phyloP scores from a whole-genome alignment of 768 basidiomycete species.

The Calvatia gigantea region DNA sequence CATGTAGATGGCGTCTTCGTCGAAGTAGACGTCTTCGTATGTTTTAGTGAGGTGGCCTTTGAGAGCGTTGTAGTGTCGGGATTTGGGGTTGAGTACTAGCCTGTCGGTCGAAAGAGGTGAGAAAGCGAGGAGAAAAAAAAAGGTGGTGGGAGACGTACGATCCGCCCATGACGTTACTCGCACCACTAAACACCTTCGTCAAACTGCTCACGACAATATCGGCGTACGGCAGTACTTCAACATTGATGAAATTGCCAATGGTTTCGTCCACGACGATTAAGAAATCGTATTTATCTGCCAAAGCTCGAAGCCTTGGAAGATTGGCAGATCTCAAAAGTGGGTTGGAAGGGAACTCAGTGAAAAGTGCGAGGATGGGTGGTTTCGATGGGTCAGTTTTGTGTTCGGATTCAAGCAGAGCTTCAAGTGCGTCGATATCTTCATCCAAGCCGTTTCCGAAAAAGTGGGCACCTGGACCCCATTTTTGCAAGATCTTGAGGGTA shows the following conservation, averaged over 20 bases:
- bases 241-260: conserved; percentile 91
- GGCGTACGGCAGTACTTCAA: conserved; percentile 80
- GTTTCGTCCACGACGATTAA: conserved; percentile 91
- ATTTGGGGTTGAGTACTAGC: conserved; percentile 81
- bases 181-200: conserved; percentile 93
- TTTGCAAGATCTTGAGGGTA: conserved; percentile 88
- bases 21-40: conserved; percentile 86
- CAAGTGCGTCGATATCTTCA: conserved; percentile 70
- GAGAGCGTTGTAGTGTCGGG: conserved; percentile 63
- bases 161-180: conserved; percentile 96
- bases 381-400: conserved; percentile 31
- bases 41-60: conserved; percentile 51
- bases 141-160: conserved; percentile 50
- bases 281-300: conserved; percentile 90
- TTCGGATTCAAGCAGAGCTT: conserved; percentile 53
- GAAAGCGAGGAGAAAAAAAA: not conserved
- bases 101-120: conserved; percentile 34
- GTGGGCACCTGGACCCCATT: conserved; percentile 94
- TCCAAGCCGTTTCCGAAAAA: conserved; percentile 84
- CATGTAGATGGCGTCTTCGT: conserved; percentile 93
- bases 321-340: conserved; percentile 87
- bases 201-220: conserved; percentile 92
- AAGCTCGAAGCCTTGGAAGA: conserved; percentile 62
- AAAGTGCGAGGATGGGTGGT: conserved; percentile 74
- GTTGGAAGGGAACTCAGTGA: conserved; percentile 95